Evolutionary conservation across 2,329 filamentous ascomycete genomes (phyloP).

Genomic region (Fusarium paranaense): DNA sequence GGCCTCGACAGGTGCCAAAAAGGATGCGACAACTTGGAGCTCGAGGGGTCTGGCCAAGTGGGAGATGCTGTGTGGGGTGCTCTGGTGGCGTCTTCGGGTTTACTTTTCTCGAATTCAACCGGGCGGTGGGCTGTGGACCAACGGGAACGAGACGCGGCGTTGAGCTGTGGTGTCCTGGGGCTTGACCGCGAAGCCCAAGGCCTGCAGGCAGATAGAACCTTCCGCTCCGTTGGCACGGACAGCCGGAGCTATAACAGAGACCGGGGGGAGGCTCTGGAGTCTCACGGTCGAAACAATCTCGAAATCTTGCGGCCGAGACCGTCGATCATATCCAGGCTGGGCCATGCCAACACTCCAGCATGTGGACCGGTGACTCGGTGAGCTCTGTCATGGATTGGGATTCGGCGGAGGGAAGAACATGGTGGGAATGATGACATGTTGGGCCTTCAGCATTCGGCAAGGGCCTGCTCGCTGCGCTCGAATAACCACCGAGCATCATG

Average conservation of each 20-base stretch:
- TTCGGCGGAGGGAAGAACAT: slow-evolving; percentile 2
- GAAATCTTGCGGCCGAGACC: slow-evolving; percentile 15
- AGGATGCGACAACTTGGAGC: neutral
- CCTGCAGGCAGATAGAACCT: slow-evolving; percentile 4
- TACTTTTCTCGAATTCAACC: slow-evolving; percentile 18
- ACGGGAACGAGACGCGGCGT: slow-evolving; percentile 22
- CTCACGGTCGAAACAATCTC: slow-evolving; percentile 3
- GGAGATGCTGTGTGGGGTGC: slow-evolving; percentile 7
- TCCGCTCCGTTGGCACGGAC: neutral
- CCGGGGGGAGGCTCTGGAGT: slow-evolving; percentile 18
- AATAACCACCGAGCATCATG: neutral
- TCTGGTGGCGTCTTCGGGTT: neutral
- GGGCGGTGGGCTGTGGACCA: slow-evolving; percentile 19
- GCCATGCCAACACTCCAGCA: slow-evolving; percentile 22
- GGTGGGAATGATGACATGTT: slow-evolving; percentile 16
- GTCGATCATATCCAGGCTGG: slow-evolving; percentile 37
- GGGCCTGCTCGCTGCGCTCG: neutral
- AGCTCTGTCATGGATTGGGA: slow-evolving; percentile 14
- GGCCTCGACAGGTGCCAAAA: neutral
- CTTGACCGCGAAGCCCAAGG: slow-evolving; percentile 15
- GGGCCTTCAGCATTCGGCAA: slow-evolving; percentile 1
- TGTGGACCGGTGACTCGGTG: slow-evolving; percentile 35
- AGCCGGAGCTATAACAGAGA: slow-evolving; percentile 4
- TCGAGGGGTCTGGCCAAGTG: slow-evolving; percentile 2
- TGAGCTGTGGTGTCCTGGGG: slow-evolving; percentile 28